Evolutionary conservation across 1,284 basidiomycete species (phyloP).

Genomic region (Amylostereum chailletii): DNA sequence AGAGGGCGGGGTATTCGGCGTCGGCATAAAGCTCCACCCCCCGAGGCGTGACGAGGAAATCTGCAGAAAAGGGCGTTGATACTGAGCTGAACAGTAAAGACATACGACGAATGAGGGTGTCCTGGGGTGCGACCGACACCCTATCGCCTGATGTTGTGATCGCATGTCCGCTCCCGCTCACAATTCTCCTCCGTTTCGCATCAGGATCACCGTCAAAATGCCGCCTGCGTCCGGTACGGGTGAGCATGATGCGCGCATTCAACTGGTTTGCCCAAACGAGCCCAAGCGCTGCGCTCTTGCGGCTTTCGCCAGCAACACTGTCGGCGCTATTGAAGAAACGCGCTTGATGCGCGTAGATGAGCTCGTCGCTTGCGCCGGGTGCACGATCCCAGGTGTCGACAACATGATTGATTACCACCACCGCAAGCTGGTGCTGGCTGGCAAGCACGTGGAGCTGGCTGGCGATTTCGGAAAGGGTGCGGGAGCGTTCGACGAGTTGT

Average conservation of each 20-base stretch:
- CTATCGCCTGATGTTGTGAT: slow-evolving; percentile 8
- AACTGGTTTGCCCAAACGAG: slow-evolving; percentile 89
- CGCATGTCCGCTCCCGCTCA: slow-evolving; percentile 25
- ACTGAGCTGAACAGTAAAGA: slow-evolving; percentile 72
- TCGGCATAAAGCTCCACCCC: slow-evolving; percentile 39
- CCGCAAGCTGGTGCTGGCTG: slow-evolving; percentile 50
- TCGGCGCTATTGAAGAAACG: slow-evolving; percentile 68
- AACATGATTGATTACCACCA: slow-evolving; percentile 84
- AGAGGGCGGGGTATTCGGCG: slow-evolving; percentile 8
- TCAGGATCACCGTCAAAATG: slow-evolving; percentile 29
- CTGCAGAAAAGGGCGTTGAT: slow-evolving; percentile 46
- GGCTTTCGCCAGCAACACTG: slow-evolving; percentile 42
- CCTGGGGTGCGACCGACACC: slow-evolving; percentile 1
- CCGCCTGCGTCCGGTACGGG: slow-evolving; percentile 62
- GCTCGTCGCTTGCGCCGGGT: slow-evolving; percentile 20
- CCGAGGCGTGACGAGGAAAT: slow-evolving; percentile 59
- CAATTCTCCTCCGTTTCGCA: slow-evolving; percentile 13
- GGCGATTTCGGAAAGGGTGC: slow-evolving; percentile 59
- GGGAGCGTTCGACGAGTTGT: slow-evolving; percentile 63
- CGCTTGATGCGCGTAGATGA: slow-evolving; percentile 67
- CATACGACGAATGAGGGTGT: slow-evolving; percentile 48
- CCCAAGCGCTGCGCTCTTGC: slow-evolving; percentile 77
- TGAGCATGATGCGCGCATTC: slow-evolving; percentile 76
- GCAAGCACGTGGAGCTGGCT: slow-evolving; percentile 63
- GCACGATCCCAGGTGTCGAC: slow-evolving; percentile 57